Conservation (phyloP, 805 yeast species). For the Wickerhamiella domercqiae region DNA sequence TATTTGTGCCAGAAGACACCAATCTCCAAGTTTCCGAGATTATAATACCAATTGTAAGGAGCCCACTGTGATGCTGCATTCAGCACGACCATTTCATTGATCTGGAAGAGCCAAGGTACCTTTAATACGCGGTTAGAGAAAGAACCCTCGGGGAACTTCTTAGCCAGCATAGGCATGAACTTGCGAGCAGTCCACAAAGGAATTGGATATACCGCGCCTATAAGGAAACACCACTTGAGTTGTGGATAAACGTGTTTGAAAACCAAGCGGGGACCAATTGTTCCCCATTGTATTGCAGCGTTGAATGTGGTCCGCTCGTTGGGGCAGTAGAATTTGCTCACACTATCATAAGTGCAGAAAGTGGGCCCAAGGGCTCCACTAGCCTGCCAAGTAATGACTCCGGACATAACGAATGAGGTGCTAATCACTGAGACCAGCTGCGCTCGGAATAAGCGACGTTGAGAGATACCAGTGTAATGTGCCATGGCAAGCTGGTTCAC, state of each 20-base stretch:
- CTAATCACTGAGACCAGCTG: constrained; percentile 8
- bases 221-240: constrained; percentile 45
- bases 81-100: constrained; percentile 9
- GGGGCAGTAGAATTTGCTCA: constrained; percentile 29
- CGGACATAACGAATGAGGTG: constrained; percentile 7
- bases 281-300: constrained; percentile 40
- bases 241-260: constrained; percentile 40
- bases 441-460: constrained; percentile 9
- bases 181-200: constrained; percentile 9
- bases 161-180: constrained; percentile 2
- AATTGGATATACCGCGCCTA: constrained; percentile 27
- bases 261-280: constrained; percentile 39
- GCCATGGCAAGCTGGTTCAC: constrained; percentile 39
- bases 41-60: constrained; percentile 31
- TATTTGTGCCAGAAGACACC: constrained; percentile 31
- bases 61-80: constrained; percentile 20
- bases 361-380: constrained; percentile 14
- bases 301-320: constrained; percentile 28
- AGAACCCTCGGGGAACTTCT: background rate
- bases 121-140: background rate
- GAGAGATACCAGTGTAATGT: constrained; percentile 29
- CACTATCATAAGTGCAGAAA: constrained; percentile 25
- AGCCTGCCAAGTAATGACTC: constrained; percentile 9
- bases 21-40: constrained; percentile 28
- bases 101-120: constrained; percentile 2